A percentile compares a stretch with the other conserved stretches of the same genome.
These are phyloP conservation scores for Linnemannia exigua DNA, from an alignment of 192 early-diverging fungal genomes.

Conservation along the genomic window DNA sequence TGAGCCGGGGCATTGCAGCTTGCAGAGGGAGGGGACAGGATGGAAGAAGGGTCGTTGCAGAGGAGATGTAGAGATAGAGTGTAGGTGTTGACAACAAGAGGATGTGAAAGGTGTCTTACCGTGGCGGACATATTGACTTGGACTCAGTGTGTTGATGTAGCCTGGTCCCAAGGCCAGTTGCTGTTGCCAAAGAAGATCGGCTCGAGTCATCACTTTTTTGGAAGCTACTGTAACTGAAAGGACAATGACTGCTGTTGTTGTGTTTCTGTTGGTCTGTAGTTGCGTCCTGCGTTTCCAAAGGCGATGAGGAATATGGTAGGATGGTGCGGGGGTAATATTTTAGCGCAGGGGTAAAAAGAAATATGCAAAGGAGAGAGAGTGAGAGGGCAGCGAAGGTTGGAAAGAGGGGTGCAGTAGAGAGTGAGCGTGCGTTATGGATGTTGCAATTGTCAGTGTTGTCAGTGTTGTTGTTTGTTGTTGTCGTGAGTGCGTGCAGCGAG, in stretches of 20 bases:
- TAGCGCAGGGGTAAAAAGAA: neutral
- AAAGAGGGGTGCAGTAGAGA: neutral
- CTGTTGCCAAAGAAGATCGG: slow-evolving; percentile 44
- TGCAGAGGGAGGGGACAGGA: neutral
- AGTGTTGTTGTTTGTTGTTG: too few relatives aligned
- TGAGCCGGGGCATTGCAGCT: neutral
- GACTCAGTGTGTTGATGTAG: slow-evolving; percentile 38
- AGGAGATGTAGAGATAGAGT: neutral
- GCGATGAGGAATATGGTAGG: neutral
- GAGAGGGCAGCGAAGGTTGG: too few relatives aligned
- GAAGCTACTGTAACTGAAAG: neutral
- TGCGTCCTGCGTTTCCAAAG: neutral
- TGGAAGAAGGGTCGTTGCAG: neutral
- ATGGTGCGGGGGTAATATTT: neutral
- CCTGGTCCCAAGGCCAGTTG: slow-evolving; percentile 43
- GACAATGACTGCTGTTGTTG: neutral
- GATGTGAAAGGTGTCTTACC: slow-evolving; percentile 22
- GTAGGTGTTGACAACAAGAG: neutral
- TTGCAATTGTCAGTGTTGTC: neutral
- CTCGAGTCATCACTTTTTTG: slow-evolving; percentile 27
- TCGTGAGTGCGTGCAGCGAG: neutral
- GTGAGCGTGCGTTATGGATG: neutral
- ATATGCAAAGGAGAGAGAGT: neutral
- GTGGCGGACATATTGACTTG: slow-evolving; percentile 40
- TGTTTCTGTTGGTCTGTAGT: neutral